Base-by-base conservation (phyloP, 2,329 filamentous ascomycete species). In the Cladophialophora carrionii region DNA sequence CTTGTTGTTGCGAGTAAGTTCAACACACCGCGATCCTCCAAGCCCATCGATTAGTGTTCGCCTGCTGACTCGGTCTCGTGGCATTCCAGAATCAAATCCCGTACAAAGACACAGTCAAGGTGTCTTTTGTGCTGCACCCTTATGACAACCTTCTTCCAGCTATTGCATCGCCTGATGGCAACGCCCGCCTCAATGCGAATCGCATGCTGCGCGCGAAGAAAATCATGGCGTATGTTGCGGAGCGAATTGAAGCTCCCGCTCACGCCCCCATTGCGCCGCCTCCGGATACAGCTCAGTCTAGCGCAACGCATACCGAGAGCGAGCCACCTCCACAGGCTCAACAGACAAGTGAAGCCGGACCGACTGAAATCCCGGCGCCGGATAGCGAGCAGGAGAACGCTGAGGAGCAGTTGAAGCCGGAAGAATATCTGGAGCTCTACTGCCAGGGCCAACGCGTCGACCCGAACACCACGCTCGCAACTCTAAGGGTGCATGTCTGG, bases 181-280 rank as follows among this genome's bases (percentile, higher is more conserved):
- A 94, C 76, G 94, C 93, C 70, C 88, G 95, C 26, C 83, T 99
- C 58, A 99, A 98, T 75, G 95, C 95, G 10, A 99, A 98, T 74
- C 87, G 94, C 62, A 98, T 99, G 95, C 83, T 99, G 57, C 87
- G 95, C 54, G 92, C 96, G 3, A 94, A 92, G 80, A 99, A 99
- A 82, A 95, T 99, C 24, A 80, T 98, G 64, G 87, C 88, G 0
- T 99, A 99, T 73, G 87, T 99, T 20, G 91, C 92, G 0, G 95
- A 99, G 77, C 86, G 93, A 61, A 94, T 99, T 64, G 94, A 98
- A 72, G 83, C 86, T 7, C 83, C 83, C 3, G 77, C 86, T 7
- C 83, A 82, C 3, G 77, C 29, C 17, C 17, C 71, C 29, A 70
- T 64, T 10, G 46, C 32, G 41, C 62, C 29, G 57, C 49, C 37